phyloP scores from a whole-genome alignment of 2,329 filamentous ascomycete genomes.

The Fonsecaea pugnacius region DNA sequence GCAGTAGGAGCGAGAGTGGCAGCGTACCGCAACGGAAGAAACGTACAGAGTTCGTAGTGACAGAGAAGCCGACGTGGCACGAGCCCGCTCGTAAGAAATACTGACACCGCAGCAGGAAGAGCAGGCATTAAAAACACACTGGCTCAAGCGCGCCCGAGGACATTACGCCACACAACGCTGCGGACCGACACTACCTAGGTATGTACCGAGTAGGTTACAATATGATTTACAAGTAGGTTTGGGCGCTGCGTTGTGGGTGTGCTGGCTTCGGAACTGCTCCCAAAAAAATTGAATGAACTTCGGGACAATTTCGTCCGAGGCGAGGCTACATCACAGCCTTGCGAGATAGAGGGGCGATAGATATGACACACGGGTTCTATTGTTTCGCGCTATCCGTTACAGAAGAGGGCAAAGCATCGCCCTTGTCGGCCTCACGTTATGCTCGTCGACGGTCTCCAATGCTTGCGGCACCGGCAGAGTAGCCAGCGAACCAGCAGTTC shows the following conservation, averaged over 20 bases:
- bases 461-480: no score
- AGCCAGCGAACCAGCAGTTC: background rate
- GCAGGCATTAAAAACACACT: conserved; percentile 23
- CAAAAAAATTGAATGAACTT: conserved; percentile 2
- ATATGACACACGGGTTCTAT: background rate
- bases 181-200: background rate
- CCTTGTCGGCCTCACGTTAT: background rate
- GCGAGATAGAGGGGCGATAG: background rate
- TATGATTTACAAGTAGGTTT: no score
- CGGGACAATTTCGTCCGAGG: conserved; percentile 8
- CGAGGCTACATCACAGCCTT: conserved; percentile 1
- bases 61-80: conserved; percentile 10
- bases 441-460: background rate
- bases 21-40: background rate
- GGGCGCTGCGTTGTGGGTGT: background rate
- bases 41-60: background rate
- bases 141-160: background rate
- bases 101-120: background rate
- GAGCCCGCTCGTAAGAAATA: conserved; percentile 25
- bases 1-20: background rate
- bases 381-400: background rate
- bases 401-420: background rate
- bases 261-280: background rate
- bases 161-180: background rate
- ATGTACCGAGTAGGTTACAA: no score